Conservation (phyloP, 495 filamentous ascomycete genomes). For the Penicillium bovifimosum region DNA sequence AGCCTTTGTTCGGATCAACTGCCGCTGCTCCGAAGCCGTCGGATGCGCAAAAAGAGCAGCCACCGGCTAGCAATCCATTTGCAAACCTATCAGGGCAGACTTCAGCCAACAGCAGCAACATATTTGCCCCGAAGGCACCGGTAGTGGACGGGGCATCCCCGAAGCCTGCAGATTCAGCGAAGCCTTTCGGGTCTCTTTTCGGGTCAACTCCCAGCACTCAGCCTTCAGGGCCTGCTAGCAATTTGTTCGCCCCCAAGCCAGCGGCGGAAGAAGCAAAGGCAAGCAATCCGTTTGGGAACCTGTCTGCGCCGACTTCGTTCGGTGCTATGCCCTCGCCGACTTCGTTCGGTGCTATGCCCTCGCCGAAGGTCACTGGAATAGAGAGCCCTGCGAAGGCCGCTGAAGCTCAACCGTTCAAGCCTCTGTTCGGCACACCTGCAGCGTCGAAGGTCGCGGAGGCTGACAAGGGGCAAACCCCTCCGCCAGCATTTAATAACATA, state of each 20-base stretch:
- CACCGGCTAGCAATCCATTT: conserved; percentile 3
- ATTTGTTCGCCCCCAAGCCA: conserved; percentile 3
- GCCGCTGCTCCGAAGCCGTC: conserved; percentile 1
- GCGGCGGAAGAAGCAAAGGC: neutral
- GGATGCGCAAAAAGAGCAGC: neutral
- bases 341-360: neutral
- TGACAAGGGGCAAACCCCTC: neutral
- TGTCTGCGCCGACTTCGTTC: neutral
- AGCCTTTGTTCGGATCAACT: conserved; percentile 8
- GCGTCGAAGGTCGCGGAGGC: neutral
- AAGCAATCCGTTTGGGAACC: conserved; percentile 6
- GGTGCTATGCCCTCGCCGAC: neutral
- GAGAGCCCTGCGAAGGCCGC: neutral
- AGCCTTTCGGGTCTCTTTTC: conserved; percentile 2
- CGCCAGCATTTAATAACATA: conserved; percentile 6
- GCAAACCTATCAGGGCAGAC: neutral
- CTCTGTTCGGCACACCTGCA: conserved; percentile 1
- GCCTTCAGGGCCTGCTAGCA: neutral
- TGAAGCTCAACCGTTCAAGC: neutral
- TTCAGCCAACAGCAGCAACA: neutral
- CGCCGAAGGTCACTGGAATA: neutral
- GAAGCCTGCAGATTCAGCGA: neutral
- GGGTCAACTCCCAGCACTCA: conserved; percentile 1
- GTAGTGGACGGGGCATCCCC: neutral
- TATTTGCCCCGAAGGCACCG: conserved; percentile 1